Percentiles rank a stretch among this genome's conserved stretches.
Evolutionary conservation across 2,329 filamentous ascomycete genomes (phyloP).

Genomic region (Pseudocercospora macadamiae): DNA sequence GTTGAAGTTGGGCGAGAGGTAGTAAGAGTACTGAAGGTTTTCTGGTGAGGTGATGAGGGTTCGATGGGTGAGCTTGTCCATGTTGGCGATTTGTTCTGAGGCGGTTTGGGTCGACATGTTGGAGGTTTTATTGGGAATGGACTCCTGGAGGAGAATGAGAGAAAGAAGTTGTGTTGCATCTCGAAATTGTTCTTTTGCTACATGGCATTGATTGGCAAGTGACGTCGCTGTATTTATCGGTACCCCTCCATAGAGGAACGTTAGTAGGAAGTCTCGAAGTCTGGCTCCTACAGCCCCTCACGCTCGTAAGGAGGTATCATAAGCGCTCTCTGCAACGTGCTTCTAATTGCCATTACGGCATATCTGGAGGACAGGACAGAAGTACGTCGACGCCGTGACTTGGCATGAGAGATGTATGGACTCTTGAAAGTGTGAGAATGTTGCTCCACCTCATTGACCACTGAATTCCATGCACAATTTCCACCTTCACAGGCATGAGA

Average conservation of each 20-base stretch:
- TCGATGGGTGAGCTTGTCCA: conserved; percentile 32
- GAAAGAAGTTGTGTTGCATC: not conserved
- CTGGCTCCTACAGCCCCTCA: not conserved
- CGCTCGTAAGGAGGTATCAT: not conserved
- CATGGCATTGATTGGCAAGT: not conserved
- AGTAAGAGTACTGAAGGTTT: conserved; percentile 36
- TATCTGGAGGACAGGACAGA: not conserved
- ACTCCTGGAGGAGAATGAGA: not conserved
- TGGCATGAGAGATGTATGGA: too few relatives aligned
- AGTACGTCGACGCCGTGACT: too few relatives aligned
- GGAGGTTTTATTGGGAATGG: not conserved
- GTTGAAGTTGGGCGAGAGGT: conserved; percentile 34
- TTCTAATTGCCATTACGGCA: not conserved
- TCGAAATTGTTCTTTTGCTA: not conserved
- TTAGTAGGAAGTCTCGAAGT: not conserved
- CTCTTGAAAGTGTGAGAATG: too few relatives aligned
- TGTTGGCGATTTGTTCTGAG: conserved; percentile 22
- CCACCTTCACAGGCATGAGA: too few relatives aligned
- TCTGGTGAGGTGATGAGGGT: conserved; percentile 31
- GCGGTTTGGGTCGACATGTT: conserved; percentile 9
- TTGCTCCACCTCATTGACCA: too few relatives aligned
- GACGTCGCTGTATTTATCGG: conserved; percentile 1
- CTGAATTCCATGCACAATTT: too few relatives aligned
- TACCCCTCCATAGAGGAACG: not conserved
- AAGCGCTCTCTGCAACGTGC: not conserved